Evolutionary conservation across 2,329 filamentous ascomycete species (phyloP), one percentile per base, ranked within the genome.

Genomic region (Colletotrichum tanaceti): DNA sequence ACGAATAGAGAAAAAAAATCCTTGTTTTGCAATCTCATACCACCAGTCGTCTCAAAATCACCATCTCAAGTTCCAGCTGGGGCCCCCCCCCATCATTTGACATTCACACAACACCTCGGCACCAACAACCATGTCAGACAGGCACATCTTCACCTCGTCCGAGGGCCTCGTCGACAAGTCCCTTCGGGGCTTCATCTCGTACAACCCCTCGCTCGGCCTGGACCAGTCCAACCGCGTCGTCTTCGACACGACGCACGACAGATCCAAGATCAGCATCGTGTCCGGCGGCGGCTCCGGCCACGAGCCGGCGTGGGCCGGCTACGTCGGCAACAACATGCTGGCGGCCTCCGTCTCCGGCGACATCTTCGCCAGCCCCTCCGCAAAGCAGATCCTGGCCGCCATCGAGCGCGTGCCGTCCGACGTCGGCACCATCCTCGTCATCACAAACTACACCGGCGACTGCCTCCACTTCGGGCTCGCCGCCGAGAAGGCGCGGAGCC

Each of bases 401-500:
- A 84, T 90, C 47, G 84, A 86, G 59, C 81, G 82, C 53, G 85
- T 84, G 13, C 86, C 84, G n/a, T 88, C 81, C 35, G 80, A 83
- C 41, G 80, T 79, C 73, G 88, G 88, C 44, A 85, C 85, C 2
- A 85, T 90, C 55, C 79, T 90, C 1, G 84, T 90, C 58, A 85
- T 90, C 69, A 89, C 87, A 53, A 91, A 91, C 77, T 90, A 90
- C 75, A 90, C 88, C 0, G 88, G 88, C 54, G 88, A 90, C 75
- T 88, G 87, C 65, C 79, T 90, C 69, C 88, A 90, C 74, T 89
- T 89, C 71, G 87, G 87, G 1, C 78, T 89, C 14, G 87, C 87
- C 2, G 85, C 85, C 58, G 87, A 88, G 72, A 88, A 84, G 76
- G 87, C 85, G 44, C 83, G 83, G 55, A 85, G 86, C 5, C 80